Conservation (phyloP, 1,284 basidiomycete genomes). For the Leccinum ponderosum region DNA sequence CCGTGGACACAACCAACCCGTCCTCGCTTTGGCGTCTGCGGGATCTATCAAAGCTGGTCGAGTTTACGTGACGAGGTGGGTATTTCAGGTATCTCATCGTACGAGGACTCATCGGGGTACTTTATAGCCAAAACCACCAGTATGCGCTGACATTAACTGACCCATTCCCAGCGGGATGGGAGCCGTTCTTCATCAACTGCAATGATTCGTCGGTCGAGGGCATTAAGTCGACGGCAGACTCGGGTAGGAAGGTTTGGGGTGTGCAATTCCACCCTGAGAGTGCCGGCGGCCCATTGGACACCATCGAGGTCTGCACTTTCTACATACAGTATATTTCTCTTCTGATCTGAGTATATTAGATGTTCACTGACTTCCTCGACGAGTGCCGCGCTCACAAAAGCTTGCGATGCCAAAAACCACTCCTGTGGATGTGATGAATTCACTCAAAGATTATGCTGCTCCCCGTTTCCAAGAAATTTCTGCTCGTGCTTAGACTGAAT, state of each 20-base stretch:
- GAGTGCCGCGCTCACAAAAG: conserved; percentile 71
- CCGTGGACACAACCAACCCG: conserved; percentile 99
- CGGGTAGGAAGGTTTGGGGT: conserved; percentile 91
- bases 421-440: neutral
- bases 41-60: conserved; percentile 94
- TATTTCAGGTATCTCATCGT: conserved; percentile 1
- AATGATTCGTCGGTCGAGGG: conserved; percentile 98
- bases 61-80: conserved; percentile 93
- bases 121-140: conserved; percentile 86
- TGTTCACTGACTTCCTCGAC: conserved; percentile 89
- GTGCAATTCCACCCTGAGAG: conserved; percentile 98
- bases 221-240: conserved; percentile 88
- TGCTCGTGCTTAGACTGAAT: too few species aligned
- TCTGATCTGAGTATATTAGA: conserved; percentile 44
- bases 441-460: too few species aligned
- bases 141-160: conserved; percentile 93
- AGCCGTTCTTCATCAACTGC: conserved; percentile 71
- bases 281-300: conserved; percentile 83
- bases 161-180: conserved; percentile 93
- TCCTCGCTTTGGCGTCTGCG: conserved; percentile 87
- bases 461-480: too few species aligned
- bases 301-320: conserved; percentile 72
- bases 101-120: conserved; percentile 1
- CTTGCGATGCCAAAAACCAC: conserved; percentile 24
- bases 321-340: neutral